Base-by-base conservation (phyloP, 2,329 filamentous ascomycete genomes). In the Ophiosphaerella herpotricha region DNA sequence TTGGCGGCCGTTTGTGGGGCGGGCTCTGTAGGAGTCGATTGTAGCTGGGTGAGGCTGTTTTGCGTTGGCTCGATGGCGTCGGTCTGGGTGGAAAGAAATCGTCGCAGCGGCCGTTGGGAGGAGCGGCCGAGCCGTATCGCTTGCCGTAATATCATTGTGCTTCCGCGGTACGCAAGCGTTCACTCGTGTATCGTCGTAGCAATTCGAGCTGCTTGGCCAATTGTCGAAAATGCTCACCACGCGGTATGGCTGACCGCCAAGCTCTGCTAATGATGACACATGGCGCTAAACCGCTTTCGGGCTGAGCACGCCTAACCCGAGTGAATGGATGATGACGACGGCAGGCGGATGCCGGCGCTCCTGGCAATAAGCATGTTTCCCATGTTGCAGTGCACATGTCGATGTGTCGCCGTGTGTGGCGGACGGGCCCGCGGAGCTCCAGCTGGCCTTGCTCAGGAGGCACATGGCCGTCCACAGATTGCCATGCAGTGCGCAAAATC, bases 21-120 rank as follows among this genome's bases (percentile, higher is more conserved):
- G n/a, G 58, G 62, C 46, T 72, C 66, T 46, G 70, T 58, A 43
- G 75, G 68, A 53, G 74, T 59, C 14, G 64, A 60, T 23, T 64
- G 61, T 29, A 61, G 50, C 55, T 70, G 57, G 43, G 68, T 62
- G 32, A 67, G 39, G 46, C 56, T 66, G 58, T 62, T 71, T 26
- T 67, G 51, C 34, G 63, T 58, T 41, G 68, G 54, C 42, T 71
- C 67, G 48, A 69, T 63, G 45, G 67, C 39, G 39, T 70, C 70
- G 60, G 66, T 55, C 34, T 67, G 55, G 47, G 68, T 64, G 46
- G 68, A 69, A 36, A 73, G 58, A 55, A 65, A 63, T 44, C 70
- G 64, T 43, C 60, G 57, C 39, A 58, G 57, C 45, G 58, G 56
- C 16, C 42, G 54, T 36, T 53, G 44, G 33, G 58, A 38, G 39